Evolutionary conservation across 805 yeast species (phyloP), one percentile per base, ranked within the genome.

Genomic region (Yamadazyma akitaensis): DNA sequence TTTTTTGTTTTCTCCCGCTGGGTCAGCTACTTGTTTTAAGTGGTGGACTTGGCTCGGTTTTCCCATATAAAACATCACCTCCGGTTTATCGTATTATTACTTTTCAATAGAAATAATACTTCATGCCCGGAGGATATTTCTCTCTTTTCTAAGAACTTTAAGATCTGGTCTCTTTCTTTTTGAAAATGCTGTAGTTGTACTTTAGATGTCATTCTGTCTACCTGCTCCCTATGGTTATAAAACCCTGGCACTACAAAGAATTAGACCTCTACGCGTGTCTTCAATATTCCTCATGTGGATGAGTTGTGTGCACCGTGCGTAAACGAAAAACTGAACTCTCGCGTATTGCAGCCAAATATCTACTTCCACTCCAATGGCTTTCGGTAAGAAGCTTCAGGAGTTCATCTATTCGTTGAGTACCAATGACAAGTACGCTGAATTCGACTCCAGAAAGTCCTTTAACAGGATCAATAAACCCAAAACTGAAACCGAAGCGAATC

Each of bases 371-470:
- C 14, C 14, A 19, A 60, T 61, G 64, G 54, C 53, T 36, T 45
- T 61, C 14, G 39, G 57, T 5, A 50, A 76, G 52, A 75, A 68
- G 54, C 62, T 81, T 57, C 82, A 73, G 59, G 84, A 82, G 63
- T 69, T 82, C 53, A 59, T 83, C 12, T 84, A 84, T 60, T 77
- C 85, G 11, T 66, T 84, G 49, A 79, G 81, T 40, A 81, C 89
- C 5, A 77, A 74, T 43, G 90, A 84, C 55, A 81, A 85, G 54
- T 84, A 84, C 55, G 84, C 90, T 1, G 89, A 82, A 53, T 84
- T 73, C 57, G 78, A 80, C 53, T 69, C 79, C 13, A 64, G 76
- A 35, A 73, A 71, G 50, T 69, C 75, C 7, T 72, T 69, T 59
- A 68, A 67, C 55, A 58, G 75, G 31, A 57, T 71, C 38, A 71